These are phyloP conservation scores for Erodium moschatum DNA, from an alignment of 441 rosid species.

Conservation along the genomic window DNA sequence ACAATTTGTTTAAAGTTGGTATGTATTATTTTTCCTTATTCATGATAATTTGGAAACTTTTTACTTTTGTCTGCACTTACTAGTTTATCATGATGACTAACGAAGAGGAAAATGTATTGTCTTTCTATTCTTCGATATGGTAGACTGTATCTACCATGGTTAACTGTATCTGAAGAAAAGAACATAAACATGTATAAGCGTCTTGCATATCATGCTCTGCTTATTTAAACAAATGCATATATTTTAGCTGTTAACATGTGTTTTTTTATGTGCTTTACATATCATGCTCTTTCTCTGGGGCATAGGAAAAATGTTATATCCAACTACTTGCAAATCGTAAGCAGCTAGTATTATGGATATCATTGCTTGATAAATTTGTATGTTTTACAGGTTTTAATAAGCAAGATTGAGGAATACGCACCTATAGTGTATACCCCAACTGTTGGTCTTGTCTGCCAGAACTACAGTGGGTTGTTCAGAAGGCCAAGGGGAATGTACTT, in stretches of 20 bases:
- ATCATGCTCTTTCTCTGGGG: background rate
- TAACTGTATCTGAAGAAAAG: background rate
- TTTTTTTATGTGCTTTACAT: background rate
- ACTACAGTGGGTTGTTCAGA: constrained; percentile 91
- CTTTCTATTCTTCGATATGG: background rate
- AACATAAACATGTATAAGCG: background rate
- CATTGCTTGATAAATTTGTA: constrained; percentile 6
- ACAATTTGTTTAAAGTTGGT: background rate
- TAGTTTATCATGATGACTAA: background rate
- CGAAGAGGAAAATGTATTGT: background rate
- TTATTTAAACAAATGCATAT: background rate
- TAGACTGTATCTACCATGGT: background rate
- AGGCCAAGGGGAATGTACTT: constrained; percentile 99
- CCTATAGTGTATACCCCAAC: constrained; percentile 99
- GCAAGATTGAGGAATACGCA: constrained; percentile 91
- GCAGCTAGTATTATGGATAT: background rate
- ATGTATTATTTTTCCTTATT: background rate
- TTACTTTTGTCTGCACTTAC: background rate
- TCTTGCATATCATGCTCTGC: background rate
- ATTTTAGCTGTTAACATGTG: constrained; percentile 3
- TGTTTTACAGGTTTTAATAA: constrained; percentile 69
- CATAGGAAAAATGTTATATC: background rate
- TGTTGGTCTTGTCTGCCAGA: constrained; percentile 95
- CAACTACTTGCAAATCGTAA: background rate
- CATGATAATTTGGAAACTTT: background rate